Evolutionary conservation across 768 basidiomycete species (phyloP), one percentile per base, ranked within the genome.

Genomic region (Leucocoprinus birnbaumii): DNA sequence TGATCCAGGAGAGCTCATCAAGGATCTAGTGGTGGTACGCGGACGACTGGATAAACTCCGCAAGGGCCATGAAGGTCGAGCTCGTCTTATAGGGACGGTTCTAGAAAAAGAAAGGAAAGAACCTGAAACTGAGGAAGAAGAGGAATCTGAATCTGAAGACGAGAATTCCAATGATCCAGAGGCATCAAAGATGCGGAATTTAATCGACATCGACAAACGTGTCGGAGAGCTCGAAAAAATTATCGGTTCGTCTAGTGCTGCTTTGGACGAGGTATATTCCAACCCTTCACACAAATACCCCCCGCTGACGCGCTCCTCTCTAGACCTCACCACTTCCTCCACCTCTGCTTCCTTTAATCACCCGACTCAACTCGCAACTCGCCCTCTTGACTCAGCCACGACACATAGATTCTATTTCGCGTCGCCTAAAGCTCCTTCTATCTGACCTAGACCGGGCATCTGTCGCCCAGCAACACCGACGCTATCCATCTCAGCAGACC

Each of bases 331-430:
- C 86, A 1, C 76, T 93, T 16, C 87, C 91, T 0, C 79, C 87
- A 4, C 90, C 91, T 2, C 76, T 98, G n/a, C 73, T 97, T 3
- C 87, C 91, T 0, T 80, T 91, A 47, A 78, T 98, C 51, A 81
- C 82, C 16, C 84, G 90, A 42, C 82, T 98, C 42, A 93, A 91
- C 64, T 83, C 84, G 19, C 94, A 97, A 66, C 74, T 98, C 21
- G 83, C 86, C 6, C 77, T 98, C 14, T 84, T 99, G 44, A 91
- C 96, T 0, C 94, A 98, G 72, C 96, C 97, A 0, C 85, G 95
- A 14, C 94, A 98, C 65, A 86, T 98, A 48, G 97, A 99, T 69
- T 90, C 93, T 10, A 89, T 98, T 58, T 95, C 95, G 1, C 84
- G 96, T 3, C 86, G 96, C 3, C 81, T 98, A 58, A 99, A 98